Conservation (phyloP, 192 early-diverging fungal species). For the Gaertneriomyces sp. region DNA sequence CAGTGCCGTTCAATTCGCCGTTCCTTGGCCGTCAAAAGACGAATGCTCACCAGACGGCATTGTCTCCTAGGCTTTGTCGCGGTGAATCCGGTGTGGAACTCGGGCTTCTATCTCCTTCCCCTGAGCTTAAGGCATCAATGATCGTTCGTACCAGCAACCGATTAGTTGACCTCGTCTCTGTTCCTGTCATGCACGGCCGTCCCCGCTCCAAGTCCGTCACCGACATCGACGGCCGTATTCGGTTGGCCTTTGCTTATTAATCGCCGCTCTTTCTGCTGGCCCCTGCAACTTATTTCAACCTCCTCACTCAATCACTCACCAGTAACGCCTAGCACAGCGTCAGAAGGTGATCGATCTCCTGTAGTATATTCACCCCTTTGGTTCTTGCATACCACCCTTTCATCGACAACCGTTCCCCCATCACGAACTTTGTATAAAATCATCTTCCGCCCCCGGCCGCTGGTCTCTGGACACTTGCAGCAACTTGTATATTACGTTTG, state of each 20-base stretch:
- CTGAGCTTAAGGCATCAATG: constrained; percentile 8
- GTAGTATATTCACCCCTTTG: too few relatives aligned
- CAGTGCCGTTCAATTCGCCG: constrained; percentile 22
- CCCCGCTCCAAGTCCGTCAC: constrained; percentile 26
- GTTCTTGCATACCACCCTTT: too few relatives aligned
- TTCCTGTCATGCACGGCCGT: neutral
- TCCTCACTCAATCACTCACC: too few relatives aligned
- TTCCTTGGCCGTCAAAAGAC: constrained; percentile 8
- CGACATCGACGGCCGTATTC: constrained; percentile 20
- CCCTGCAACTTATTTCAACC: too few relatives aligned
- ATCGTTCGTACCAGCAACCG: constrained; percentile 13
- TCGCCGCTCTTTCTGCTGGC: neutral
- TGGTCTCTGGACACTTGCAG: too few relatives aligned
- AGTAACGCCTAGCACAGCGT: too few relatives aligned
- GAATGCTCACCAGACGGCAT: neutral
- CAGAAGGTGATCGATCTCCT: too few relatives aligned
- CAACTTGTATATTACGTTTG: too few relatives aligned
- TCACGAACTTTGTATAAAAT: too few relatives aligned
- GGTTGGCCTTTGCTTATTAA: constrained; percentile 24
- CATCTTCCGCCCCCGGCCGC: too few relatives aligned
- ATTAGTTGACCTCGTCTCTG: neutral
- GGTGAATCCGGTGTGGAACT: constrained; percentile 13
- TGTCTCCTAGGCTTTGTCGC: neutral
- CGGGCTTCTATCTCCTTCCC: constrained; percentile 22
- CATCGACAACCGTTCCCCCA: too few relatives aligned